Evolutionary conservation across 225 moss, liverwort and hornwort species (phyloP).

Genomic region (Anthoceros angustus): DNA sequence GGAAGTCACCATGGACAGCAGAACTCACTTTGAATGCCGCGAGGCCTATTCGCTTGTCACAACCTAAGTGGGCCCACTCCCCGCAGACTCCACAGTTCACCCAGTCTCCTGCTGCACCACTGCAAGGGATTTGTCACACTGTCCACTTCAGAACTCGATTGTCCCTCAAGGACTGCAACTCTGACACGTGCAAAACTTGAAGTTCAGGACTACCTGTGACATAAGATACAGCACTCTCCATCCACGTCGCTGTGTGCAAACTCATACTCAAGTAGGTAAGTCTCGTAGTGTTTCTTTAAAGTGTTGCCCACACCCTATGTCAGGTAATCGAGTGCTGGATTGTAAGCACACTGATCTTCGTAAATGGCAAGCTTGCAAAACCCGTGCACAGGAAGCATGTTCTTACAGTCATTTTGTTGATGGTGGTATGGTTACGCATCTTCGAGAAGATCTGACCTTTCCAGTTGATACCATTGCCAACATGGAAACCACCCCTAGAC

Average conservation of each 20-base stretch:
- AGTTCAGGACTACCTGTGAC: slow-evolving; percentile 54
- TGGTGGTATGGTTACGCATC: slow-evolving; percentile 95
- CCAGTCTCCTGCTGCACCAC: slow-evolving; percentile 98
- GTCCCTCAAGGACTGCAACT: not conserved
- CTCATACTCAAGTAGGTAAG: slow-evolving; percentile 91
- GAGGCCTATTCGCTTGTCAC: slow-evolving; percentile 77
- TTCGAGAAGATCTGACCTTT: slow-evolving; percentile 97
- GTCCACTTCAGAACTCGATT: not conserved
- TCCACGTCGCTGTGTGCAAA: slow-evolving; percentile 97
- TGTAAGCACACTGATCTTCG: not conserved
- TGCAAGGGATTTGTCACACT: slow-evolving; percentile 7
- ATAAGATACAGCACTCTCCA: slow-evolving; percentile 97
- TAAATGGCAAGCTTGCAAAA: not conserved
- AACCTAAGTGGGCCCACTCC: slow-evolving; percentile 99
- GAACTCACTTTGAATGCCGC: slow-evolving; percentile 76
- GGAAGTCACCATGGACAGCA: not conserved
- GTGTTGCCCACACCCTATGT: slow-evolving; percentile 90
- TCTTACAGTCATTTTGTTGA: slow-evolving; percentile 96
- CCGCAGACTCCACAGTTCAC: slow-evolving; percentile 98
- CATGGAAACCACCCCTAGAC: slow-evolving; percentile 97
- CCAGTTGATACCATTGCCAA: slow-evolving; percentile 99
- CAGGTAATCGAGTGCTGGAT: not conserved
- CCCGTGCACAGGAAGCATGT: not conserved
- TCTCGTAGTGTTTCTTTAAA: slow-evolving; percentile 95
- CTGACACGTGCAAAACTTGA: not conserved